Percentiles rank a stretch among this genome's conserved stretches.
Conservation (phyloP, 257 asterid genomes). For the Perilla frutescens region DNA sequence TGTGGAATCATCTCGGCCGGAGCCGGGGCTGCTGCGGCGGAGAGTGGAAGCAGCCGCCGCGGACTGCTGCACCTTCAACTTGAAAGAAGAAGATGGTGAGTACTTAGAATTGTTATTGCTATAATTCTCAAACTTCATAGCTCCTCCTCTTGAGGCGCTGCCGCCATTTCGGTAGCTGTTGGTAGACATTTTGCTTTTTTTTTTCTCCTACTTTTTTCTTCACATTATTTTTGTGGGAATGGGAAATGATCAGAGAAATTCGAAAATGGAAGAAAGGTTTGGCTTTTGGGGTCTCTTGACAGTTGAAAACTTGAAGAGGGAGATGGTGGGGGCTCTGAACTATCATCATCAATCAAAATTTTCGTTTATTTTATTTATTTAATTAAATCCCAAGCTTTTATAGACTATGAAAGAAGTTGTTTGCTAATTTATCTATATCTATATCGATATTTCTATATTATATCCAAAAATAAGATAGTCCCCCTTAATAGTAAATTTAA, state of each 20-base stretch:
- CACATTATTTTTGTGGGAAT: slow-evolving; percentile 27
- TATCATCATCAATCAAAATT: background rate
- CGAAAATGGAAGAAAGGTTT: slow-evolving; percentile 37
- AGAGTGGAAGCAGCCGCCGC: slow-evolving; percentile 37
- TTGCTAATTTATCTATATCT: no score
- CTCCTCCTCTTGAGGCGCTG: slow-evolving; percentile 43
- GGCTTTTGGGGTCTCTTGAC: slow-evolving; percentile 22
- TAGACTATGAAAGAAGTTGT: no score
- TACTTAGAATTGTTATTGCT: slow-evolving; percentile 37
- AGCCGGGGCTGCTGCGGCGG: slow-evolving; percentile 58
- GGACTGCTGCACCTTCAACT: slow-evolving; percentile 48
- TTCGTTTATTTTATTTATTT: no score
- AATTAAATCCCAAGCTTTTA: no score
- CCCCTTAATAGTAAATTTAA: no score
- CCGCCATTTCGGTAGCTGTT: slow-evolving; percentile 55
- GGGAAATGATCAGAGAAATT: slow-evolving; percentile 28
- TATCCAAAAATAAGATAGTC: no score
- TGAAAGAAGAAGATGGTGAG: slow-evolving; percentile 54
- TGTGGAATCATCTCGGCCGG: slow-evolving; percentile 52
- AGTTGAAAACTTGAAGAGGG: slow-evolving; percentile 17
- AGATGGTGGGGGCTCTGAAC: slow-evolving; percentile 27
- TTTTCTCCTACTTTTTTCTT: slow-evolving; percentile 4
- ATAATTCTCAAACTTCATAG: slow-evolving; percentile 53
- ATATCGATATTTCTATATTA: no score
- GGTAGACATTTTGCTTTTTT: slow-evolving; percentile 50